phyloP scores from a whole-genome alignment of 129 eudicot species.

The Tanacetum coccineum region DNA sequence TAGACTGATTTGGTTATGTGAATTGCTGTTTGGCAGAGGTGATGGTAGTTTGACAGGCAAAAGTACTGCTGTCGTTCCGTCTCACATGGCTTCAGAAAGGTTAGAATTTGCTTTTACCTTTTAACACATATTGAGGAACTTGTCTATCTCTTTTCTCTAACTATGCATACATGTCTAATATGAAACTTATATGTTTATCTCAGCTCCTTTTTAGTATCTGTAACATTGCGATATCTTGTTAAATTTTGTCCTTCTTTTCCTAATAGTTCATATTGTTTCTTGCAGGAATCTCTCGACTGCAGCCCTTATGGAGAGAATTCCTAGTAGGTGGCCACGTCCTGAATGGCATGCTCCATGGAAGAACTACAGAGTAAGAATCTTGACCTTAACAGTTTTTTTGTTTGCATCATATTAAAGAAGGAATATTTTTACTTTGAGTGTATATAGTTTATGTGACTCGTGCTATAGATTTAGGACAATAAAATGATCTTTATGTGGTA shows the following conservation, averaged over 20 bases:
- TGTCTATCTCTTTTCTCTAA: neutral
- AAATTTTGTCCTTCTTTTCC: neutral
- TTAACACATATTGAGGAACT: slow-evolving; percentile 4
- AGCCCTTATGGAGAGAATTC: slow-evolving; percentile 98
- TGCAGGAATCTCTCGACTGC: slow-evolving; percentile 77
- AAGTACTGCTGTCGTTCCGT: slow-evolving; percentile 57
- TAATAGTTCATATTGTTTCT: slow-evolving; percentile 8
- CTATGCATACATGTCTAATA: neutral
- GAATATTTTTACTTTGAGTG: neutral
- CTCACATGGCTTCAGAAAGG: slow-evolving; percentile 75
- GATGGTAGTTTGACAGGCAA: slow-evolving; percentile 51
- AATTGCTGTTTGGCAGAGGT: slow-evolving; percentile 35
- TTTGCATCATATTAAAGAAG: slow-evolving; percentile 2
- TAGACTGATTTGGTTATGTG: slow-evolving; percentile 14
- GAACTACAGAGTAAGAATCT: slow-evolving; percentile 75
- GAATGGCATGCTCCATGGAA: slow-evolving; percentile 98
- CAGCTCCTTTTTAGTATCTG: neutral
- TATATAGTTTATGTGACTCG: neutral
- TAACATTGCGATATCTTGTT: neutral
- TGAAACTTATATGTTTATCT: neutral
- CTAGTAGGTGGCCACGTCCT: slow-evolving; percentile 99
- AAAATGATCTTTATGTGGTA: neutral
- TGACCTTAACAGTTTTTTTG: neutral
- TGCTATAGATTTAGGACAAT: neutral
- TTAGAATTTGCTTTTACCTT: slow-evolving; percentile 19